Evolutionary conservation across 2,329 filamentous ascomycete genomes (phyloP).

Genomic region (Fusarium circinatum): DNA sequence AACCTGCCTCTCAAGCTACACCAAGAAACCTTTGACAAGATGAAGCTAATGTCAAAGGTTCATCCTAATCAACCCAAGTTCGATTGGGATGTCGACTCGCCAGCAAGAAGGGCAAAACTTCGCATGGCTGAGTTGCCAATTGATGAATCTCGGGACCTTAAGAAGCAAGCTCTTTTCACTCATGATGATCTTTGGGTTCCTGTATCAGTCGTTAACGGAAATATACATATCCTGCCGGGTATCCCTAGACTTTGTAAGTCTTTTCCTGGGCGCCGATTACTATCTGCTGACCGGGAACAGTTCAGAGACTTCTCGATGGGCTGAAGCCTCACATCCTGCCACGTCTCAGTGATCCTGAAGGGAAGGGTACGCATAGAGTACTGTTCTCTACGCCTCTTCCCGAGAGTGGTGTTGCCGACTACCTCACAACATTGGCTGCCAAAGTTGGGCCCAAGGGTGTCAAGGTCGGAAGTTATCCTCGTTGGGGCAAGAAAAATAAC

Average conservation of each 20-base stretch:
- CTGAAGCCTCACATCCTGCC: conserved; percentile 77
- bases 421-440: conserved; percentile 80
- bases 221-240: conserved; percentile 91
- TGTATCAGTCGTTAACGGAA: conserved; percentile 87
- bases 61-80: conserved; percentile 79
- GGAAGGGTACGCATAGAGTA: conserved; percentile 81
- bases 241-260: conserved; percentile 80
- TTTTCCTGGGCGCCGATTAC: neutral
- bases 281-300: conserved; percentile 47
- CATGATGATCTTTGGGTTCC: conserved; percentile 91
- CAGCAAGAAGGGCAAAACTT: conserved; percentile 81
- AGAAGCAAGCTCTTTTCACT: conserved; percentile 82
- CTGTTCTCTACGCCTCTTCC: conserved; percentile 87
- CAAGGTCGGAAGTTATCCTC: conserved; percentile 95
- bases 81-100: conserved; percentile 84
- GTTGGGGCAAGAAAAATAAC: conserved; percentile 88
- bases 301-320: conserved; percentile 80
- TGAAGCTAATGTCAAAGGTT: conserved; percentile 83
- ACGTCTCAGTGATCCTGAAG: conserved; percentile 80
- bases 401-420: conserved; percentile 86
- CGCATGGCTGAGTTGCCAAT: conserved; percentile 91
- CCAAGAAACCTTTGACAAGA: conserved; percentile 78
- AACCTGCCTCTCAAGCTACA: conserved; percentile 80
- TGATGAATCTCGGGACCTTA: conserved; percentile 71
- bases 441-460: conserved; percentile 79